Evolutionary conservation across 73 alveolate genomes (phyloP).

Genomic region (Paramecium octaurelia): DNA sequence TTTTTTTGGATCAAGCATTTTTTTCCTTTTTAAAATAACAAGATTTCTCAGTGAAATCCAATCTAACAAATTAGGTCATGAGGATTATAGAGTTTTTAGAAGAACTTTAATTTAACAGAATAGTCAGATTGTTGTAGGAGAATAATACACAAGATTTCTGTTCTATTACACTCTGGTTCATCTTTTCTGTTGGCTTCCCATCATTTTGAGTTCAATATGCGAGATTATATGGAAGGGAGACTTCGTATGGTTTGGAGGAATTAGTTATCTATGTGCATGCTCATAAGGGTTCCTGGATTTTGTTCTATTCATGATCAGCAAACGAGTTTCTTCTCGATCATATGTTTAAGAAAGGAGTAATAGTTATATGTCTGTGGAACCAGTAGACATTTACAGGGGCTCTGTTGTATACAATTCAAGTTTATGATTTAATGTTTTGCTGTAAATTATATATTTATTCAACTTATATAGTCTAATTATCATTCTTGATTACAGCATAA

Average conservation of each 20-base stretch:
- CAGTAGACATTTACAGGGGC: neutral
- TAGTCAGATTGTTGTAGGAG: neutral
- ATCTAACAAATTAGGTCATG: neutral
- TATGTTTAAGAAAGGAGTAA: neutral
- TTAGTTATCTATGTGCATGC: neutral
- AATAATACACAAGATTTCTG: neutral
- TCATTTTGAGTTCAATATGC: neutral
- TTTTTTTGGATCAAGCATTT: neutral
- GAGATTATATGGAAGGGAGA: neutral
- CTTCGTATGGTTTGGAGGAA: neutral
- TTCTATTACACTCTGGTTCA: neutral
- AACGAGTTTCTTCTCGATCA: neutral
- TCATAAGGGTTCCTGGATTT: neutral
- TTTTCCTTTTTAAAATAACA: neutral
- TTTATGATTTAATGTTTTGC: neutral
- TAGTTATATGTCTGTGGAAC: neutral
- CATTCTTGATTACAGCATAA: no score
- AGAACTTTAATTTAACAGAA: neutral
- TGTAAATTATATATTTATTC: neutral
- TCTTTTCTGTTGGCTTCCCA: neutral
- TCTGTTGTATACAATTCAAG: slow-evolving; percentile 20
- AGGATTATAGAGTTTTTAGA: neutral
- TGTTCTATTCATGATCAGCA: neutral
- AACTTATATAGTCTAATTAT: neutral
- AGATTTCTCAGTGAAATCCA: neutral